Percentiles rank a stretch among this genome's conserved stretches.
These are phyloP conservation scores for Podospora pseudopauciseta DNA, from an alignment of 495 filamentous ascomycete species.

Conservation along the genomic window DNA sequence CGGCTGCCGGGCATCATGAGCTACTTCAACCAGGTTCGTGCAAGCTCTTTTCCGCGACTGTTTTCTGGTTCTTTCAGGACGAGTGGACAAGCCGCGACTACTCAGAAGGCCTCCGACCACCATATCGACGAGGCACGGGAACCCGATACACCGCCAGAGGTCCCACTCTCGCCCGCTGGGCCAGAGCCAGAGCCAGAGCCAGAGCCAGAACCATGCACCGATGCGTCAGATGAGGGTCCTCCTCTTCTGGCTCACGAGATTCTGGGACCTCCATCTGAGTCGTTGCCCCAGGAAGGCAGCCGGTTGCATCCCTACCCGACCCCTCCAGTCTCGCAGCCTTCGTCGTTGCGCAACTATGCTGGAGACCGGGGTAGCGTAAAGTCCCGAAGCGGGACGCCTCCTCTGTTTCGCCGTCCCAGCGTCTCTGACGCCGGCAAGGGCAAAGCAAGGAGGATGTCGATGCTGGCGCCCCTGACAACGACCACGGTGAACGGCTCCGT, in stretches of 20 bases:
- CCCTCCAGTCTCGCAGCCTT: slow-evolving; percentile 54
- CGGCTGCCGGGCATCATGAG: slow-evolving; percentile 86
- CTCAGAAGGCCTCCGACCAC: slow-evolving; percentile 33
- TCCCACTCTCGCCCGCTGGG: slow-evolving; percentile 25
- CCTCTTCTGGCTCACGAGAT: slow-evolving; percentile 53
- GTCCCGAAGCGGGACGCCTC: slow-evolving; percentile 29
- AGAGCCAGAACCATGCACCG: slow-evolving; percentile 23
- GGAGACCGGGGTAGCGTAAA: slow-evolving; percentile 44
- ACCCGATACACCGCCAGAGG: slow-evolving; percentile 26
- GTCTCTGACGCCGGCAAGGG: slow-evolving; percentile 41
- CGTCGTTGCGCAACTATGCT: slow-evolving; percentile 51
- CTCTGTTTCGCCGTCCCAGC: slow-evolving; percentile 36
- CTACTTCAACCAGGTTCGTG: slow-evolving; percentile 98
- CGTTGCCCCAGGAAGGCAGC: slow-evolving; percentile 32
- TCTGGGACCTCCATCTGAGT: slow-evolving; percentile 34
- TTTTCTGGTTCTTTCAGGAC: slow-evolving; percentile 35
- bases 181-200: background rate
- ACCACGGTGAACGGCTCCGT: slow-evolving; percentile 61
- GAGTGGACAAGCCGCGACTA: slow-evolving; percentile 38
- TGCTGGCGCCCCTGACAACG: slow-evolving; percentile 56
- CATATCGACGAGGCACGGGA: slow-evolving; percentile 35
- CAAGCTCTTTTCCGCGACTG: slow-evolving; percentile 45
- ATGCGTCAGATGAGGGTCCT: slow-evolving; percentile 40
- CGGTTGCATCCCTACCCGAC: slow-evolving; percentile 51
- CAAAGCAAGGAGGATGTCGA: slow-evolving; percentile 45